Evolutionary conservation across 768 basidiomycete genomes (phyloP).

Genomic region (Lentinula detonsa): DNA sequence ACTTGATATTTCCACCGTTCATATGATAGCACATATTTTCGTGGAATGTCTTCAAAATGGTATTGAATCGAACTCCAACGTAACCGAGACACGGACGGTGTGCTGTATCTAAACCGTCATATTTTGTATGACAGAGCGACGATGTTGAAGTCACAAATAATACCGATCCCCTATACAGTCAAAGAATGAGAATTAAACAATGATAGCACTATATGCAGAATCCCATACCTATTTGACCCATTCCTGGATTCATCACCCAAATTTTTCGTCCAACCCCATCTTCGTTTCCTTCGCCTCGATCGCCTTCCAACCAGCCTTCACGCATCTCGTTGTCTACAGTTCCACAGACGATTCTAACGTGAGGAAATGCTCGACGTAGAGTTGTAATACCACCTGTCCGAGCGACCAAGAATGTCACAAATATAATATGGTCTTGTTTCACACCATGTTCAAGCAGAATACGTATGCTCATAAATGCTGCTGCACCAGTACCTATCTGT

Average conservation of each 20-base stretch:
- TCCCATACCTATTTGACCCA: constrained; percentile 77
- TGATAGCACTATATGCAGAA: background rate
- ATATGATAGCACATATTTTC: background rate
- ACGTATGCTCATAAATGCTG: constrained; percentile 93
- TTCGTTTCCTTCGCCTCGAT: constrained; percentile 41
- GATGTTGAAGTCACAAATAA: constrained; percentile 20
- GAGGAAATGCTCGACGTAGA: constrained; percentile 78
- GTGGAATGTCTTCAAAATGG: background rate
- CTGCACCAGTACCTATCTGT: constrained; percentile 90
- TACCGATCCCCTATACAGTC: constrained; percentile 32
- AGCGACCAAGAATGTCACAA: constrained; percentile 85
- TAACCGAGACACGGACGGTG: too few species aligned
- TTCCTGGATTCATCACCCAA: constrained; percentile 83
- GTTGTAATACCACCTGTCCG: constrained; percentile 74
- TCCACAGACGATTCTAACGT: constrained; percentile 78
- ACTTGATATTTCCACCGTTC: background rate
- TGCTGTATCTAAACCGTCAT: too few species aligned
- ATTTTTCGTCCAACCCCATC: constrained; percentile 54
- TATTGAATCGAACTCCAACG: too few species aligned
- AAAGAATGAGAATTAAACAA: too few species aligned
- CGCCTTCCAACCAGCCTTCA: constrained; percentile 66
- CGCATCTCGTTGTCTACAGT: constrained; percentile 74
- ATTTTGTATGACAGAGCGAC: too few species aligned
- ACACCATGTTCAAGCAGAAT: constrained; percentile 92
- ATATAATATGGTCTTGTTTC: constrained; percentile 76